Conservation (phyloP, 2,329 filamentous ascomycete genomes). For the Cytospora piceicola region DNA sequence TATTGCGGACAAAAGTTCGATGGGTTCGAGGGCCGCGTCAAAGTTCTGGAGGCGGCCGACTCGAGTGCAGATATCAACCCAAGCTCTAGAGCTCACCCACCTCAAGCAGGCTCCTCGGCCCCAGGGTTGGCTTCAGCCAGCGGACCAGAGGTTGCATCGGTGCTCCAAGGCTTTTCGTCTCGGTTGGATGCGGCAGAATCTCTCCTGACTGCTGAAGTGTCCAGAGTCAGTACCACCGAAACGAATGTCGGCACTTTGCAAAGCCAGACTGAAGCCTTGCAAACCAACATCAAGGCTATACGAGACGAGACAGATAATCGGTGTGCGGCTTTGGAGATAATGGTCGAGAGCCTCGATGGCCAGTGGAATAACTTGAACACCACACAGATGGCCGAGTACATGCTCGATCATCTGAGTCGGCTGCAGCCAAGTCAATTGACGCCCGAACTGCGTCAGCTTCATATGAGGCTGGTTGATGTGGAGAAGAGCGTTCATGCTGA, state of each 20-base stretch:
- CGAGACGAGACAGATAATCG: neutral
- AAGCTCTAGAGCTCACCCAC: neutral
- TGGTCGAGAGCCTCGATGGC: slow-evolving; percentile 20
- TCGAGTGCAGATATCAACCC: neutral
- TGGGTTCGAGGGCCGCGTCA: neutral
- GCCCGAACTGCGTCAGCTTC: slow-evolving; percentile 22
- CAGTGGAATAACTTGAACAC: slow-evolving; percentile 27
- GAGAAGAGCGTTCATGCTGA: slow-evolving; percentile 9
- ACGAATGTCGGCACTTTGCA: slow-evolving; percentile 4
- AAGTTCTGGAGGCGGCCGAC: neutral
- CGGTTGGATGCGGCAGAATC: slow-evolving; percentile 5
- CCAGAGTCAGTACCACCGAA: slow-evolving; percentile 4
- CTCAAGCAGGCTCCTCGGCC: slow-evolving; percentile 1
- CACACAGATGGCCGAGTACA: slow-evolving; percentile 19
- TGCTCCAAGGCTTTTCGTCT: neutral
- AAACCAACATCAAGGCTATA: neutral
- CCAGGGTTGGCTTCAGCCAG: neutral
- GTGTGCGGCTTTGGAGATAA: slow-evolving; percentile 16
- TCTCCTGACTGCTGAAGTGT: slow-evolving; percentile 3
- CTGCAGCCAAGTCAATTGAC: slow-evolving; percentile 7
- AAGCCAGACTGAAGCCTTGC: neutral
- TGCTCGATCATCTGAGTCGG: slow-evolving; percentile 25
- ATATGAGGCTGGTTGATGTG: slow-evolving; percentile 17
- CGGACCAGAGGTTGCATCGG: neutral
- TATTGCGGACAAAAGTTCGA: slow-evolving; percentile 2